Percentiles rank a stretch among this genome's conserved stretches.
Evolutionary conservation across 169 alveolate species (phyloP).

Genomic region (Eimeria sp.): DNA sequence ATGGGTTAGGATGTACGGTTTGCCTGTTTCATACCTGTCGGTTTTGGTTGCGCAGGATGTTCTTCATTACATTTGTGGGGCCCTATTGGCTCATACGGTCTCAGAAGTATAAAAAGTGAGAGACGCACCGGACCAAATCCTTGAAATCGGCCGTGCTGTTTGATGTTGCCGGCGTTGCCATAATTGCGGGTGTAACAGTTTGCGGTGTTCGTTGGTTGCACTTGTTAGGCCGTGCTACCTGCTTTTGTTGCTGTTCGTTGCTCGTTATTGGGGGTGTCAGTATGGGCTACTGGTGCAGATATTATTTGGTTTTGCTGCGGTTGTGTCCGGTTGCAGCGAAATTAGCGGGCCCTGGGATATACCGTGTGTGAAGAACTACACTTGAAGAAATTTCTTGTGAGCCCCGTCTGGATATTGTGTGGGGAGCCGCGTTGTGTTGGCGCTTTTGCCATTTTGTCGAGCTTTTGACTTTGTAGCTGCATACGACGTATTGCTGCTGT

Average conservation of each 20-base stretch:
- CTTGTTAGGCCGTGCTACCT: not conserved
- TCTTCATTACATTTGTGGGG: slow-evolving; percentile 75
- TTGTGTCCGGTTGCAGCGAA: slow-evolving; percentile 36
- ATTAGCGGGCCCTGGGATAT: slow-evolving; percentile 77
- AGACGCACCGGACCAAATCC: not conserved
- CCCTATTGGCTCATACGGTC: slow-evolving; percentile 77
- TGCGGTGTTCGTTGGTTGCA: not conserved
- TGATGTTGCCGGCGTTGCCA: not conserved
- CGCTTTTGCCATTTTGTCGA: too few species aligned
- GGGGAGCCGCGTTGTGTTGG: too few species aligned
- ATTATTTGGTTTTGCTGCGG: not conserved
- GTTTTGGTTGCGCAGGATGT: slow-evolving; percentile 4
- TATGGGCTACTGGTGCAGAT: not conserved
- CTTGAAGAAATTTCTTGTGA: not conserved
- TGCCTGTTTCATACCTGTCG: not conserved
- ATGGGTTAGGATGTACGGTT: not conserved
- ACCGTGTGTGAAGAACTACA: slow-evolving; percentile 55
- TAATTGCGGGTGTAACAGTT: too few species aligned
- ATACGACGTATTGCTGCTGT: too few species aligned
- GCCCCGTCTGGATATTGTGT: too few species aligned
- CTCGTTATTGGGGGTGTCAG: not conserved
- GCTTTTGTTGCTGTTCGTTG: not conserved
- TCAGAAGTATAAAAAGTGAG: slow-evolving; percentile 69
- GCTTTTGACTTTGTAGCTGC: too few species aligned
- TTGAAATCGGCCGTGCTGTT: too few species aligned